A percentile compares a stretch with the other conserved stretches of the same genome.
Evolutionary conservation across 345 rosid genomes (phyloP).

Genomic region (Garcia nutans): DNA sequence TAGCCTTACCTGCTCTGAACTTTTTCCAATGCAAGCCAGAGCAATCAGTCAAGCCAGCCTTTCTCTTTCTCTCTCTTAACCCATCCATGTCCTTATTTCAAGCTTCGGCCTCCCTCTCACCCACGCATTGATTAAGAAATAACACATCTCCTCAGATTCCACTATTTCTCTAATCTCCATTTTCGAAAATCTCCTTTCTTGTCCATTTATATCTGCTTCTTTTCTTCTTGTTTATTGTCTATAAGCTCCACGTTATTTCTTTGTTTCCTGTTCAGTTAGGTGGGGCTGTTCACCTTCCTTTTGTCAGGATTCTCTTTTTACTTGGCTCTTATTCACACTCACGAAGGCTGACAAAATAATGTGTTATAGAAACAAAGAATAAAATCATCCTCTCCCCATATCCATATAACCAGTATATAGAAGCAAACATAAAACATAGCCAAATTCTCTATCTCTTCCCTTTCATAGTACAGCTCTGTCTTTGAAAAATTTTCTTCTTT

Average conservation of each 20-base stretch:
- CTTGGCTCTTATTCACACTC: constrained; percentile 22
- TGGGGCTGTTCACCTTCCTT: constrained; percentile 76
- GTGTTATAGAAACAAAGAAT: constrained; percentile 2
- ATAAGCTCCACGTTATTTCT: constrained; percentile 5
- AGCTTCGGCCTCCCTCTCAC: constrained; percentile 8
- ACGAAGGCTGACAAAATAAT: constrained; percentile 29
- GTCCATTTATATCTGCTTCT: constrained; percentile 15
- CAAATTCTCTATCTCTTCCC: constrained; percentile 9
- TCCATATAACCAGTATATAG: constrained; percentile 12
- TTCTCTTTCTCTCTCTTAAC: constrained; percentile 1
- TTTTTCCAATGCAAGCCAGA: constrained; percentile 34
- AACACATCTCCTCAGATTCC: constrained; percentile 32
- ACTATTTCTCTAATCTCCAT: neutral
- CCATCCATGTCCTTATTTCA: constrained; percentile 13
- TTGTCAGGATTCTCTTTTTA: constrained; percentile 37
- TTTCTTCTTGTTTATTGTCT: constrained; percentile 21
- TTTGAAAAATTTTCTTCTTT: neutral
- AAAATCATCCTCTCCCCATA: constrained; percentile 17
- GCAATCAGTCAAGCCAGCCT: constrained; percentile 12
- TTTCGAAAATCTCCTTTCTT: constrained; percentile 2
- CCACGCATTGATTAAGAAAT: constrained; percentile 33
- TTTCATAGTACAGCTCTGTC: constrained; percentile 13
- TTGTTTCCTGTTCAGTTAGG: constrained; percentile 47
- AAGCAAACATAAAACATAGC: neutral
- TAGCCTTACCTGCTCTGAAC: constrained; percentile 22